Percentiles rank a stretch among this genome's conserved stretches.
Evolutionary conservation across 2,329 filamentous ascomycete species (phyloP).

Genomic region (Alternaria novae-zelandiae): DNA sequence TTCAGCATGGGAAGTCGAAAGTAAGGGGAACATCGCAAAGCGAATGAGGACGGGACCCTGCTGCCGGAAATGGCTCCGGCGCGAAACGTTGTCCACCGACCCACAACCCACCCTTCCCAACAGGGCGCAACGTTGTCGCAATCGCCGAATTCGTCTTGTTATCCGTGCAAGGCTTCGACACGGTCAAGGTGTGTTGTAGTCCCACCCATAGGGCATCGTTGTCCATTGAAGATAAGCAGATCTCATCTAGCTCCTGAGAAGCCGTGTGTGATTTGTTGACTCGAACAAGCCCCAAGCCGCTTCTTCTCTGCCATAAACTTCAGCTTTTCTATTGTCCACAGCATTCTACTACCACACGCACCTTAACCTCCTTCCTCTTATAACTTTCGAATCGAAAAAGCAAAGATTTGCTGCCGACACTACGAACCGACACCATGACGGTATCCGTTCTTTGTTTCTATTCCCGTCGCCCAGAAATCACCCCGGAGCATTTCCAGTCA

Average conservation of each 20-base stretch:
- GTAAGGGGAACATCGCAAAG: background rate
- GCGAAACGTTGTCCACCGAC: background rate
- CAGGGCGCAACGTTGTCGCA: background rate
- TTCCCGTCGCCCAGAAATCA: conserved; percentile 24
- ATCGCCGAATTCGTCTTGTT: conserved; percentile 4
- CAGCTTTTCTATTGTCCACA: background rate
- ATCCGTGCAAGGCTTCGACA: conserved; percentile 10
- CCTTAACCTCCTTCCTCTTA: background rate
- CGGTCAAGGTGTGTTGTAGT: conserved; percentile 2
- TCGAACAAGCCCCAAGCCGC: background rate
- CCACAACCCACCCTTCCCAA: background rate
- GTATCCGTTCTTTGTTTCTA: conserved; percentile 22
- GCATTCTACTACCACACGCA: background rate
- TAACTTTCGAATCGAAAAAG: background rate
- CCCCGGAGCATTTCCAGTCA: conserved; percentile 21
- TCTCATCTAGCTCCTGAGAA: conserved; percentile 4
- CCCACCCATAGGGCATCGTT: background rate
- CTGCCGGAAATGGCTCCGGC: background rate
- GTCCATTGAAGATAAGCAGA: conserved; percentile 6
- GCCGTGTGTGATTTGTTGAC: conserved; percentile 3
- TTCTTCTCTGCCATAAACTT: background rate
- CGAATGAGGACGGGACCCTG: conserved; percentile 1
- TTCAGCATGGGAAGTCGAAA: background rate
- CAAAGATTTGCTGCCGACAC: background rate
- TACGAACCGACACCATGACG: conserved; percentile 12